These are phyloP conservation scores for Arabidopsis lyrata DNA, from an alignment of 441 rosid species.

Conservation along the genomic window DNA sequence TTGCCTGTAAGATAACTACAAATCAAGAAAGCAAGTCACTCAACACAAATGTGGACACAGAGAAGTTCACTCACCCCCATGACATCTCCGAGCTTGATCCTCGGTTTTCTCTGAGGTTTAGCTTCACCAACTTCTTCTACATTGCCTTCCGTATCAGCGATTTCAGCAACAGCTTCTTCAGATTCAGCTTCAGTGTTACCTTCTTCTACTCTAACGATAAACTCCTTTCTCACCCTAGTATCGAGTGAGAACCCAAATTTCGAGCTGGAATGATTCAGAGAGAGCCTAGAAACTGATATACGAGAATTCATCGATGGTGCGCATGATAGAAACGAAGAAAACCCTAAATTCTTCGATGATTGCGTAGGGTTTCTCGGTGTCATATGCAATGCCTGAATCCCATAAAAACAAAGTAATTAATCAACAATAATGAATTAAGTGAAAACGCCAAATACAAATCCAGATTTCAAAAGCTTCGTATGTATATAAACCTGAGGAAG, in stretches of 20 bases:
- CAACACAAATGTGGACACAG: not conserved
- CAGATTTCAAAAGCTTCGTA: not conserved
- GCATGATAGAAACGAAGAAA: constrained; percentile 51
- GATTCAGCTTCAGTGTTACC: constrained; percentile 44
- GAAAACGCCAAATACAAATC: not conserved
- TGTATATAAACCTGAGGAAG: constrained; percentile 59
- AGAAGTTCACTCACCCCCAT: constrained; percentile 70
- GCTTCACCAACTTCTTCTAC: constrained; percentile 48
- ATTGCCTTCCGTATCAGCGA: constrained; percentile 42
- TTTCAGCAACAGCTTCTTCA: constrained; percentile 44
- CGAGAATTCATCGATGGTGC: constrained; percentile 35
- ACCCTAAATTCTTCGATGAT: constrained; percentile 50
- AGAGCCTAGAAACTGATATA: constrained; percentile 46
- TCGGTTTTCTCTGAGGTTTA: constrained; percentile 55
- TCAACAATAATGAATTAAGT: not conserved
- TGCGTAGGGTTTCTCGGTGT: constrained; percentile 52
- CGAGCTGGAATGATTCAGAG: constrained; percentile 44
- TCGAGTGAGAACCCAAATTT: constrained; percentile 41
- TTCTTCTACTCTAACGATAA: constrained; percentile 67
- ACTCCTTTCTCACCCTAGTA: constrained; percentile 48
- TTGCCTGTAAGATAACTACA: not conserved
- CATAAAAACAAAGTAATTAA: not conserved
- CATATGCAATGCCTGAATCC: constrained; percentile 56
- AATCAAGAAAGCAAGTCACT: not conserved
- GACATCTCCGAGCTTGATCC: constrained; percentile 79